Evolutionary conservation across 176 grass and related monocot species (phyloP), one percentile per base, ranked within the genome.

Genomic region (Chloris gayana): DNA sequence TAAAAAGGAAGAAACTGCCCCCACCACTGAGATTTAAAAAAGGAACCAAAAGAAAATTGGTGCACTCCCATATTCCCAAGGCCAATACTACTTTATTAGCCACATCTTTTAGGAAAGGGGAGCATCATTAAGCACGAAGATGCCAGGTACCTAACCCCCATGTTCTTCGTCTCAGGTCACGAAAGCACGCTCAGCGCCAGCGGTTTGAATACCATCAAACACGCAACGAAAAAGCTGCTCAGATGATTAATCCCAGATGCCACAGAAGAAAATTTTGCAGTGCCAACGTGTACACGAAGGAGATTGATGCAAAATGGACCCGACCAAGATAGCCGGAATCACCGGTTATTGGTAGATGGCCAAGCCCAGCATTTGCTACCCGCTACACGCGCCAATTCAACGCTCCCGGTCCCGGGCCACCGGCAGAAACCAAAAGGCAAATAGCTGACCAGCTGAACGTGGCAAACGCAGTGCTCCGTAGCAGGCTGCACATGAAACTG

Each of bases 41-140:
- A 68, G 27, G 72, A 57, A 19, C 31, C 21, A 82, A 82, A 78
- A 78, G 68, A 67, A 88, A 62, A 82, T 59, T 58, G 73, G 74
- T 64, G 50, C 51, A 24, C 62, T 56, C 79, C 14, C 38, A 60
- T 34, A 75, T 45, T 79, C 61, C 79, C 68, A 61, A 67, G 67
- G 38, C 67, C 30, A 54, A 70, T 69, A 65, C n/a, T n/a, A n/a
- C 41, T 90, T 90, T 90, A 69, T 37, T 79, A 79, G 63, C 37
- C 67, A 4, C 79, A 83, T 83, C 79, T 90, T 83, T 90, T 64
- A 73, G 79, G 29, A 90, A 86, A 90, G 88, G 61, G 41, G 71
- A 53, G 62, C 74, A 69, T 61, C 81, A 74, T 67, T 84, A 84
- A 84, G 67, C 59, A 83, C 25, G 66, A 69, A 90, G 83, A 79